Percentiles rank a stretch among this genome's conserved stretches.
Conservation (phyloP, 2,329 filamentous ascomycete genomes). For the Lasiodiplodia sp. region DNA sequence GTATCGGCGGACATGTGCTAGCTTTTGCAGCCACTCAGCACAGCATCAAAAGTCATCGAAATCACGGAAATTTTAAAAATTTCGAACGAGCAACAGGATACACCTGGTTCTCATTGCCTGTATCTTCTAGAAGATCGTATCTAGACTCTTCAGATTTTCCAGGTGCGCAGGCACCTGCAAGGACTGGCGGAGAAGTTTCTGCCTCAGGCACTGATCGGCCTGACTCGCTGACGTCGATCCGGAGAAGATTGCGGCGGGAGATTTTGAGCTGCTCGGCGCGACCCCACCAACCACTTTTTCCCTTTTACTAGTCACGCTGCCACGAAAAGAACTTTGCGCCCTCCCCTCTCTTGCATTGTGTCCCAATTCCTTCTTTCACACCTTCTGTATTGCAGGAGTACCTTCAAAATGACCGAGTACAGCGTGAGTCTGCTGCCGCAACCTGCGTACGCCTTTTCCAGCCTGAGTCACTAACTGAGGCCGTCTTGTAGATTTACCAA, state of each 20-base stretch:
- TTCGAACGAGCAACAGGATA: background rate
- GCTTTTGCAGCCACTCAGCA: background rate
- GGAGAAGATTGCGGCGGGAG: conserved; percentile 24
- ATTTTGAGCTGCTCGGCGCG: conserved; percentile 15
- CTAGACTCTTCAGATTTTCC: background rate
- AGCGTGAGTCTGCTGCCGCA: conserved; percentile 25
- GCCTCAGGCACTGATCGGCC: conserved; percentile 17
- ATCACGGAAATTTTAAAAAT: background rate
- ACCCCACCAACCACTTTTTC: conserved; percentile 30
- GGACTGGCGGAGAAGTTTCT: background rate
- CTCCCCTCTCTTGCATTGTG: background rate
- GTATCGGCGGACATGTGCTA: conserved; percentile 7
- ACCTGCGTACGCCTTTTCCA: background rate
- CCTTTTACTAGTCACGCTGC: background rate
- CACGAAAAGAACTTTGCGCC: conserved; percentile 10
- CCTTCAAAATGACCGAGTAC: conserved; percentile 25
- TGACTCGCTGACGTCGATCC: conserved; percentile 30
- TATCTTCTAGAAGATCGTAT: background rate
- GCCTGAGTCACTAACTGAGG: conserved; percentile 1
- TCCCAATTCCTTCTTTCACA: background rate
- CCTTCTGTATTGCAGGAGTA: background rate
- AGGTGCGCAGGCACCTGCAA: background rate
- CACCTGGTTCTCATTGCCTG: background rate
- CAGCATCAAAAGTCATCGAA: background rate
- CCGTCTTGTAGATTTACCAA: conserved; percentile 27